A percentile compares a stretch with the other conserved stretches of the same genome.
These are phyloP conservation scores for Rubroboletus pulcherrimus DNA, from an alignment of 768 basidiomycete genomes.

Conservation along the genomic window DNA sequence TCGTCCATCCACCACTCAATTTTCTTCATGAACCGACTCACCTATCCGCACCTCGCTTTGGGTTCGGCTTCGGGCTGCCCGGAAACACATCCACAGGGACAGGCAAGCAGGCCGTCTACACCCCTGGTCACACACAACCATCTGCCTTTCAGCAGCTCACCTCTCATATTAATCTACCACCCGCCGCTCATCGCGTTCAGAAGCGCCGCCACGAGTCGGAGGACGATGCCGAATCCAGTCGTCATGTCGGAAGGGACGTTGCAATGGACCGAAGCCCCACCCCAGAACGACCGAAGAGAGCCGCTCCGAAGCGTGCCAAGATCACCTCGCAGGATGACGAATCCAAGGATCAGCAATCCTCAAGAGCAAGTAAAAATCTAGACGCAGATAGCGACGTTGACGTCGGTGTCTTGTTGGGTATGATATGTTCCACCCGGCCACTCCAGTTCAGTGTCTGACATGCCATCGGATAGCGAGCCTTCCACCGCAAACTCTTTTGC, in stretches of 20 bases:
- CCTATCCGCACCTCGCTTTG: slow-evolving; percentile 62
- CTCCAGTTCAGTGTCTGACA: slow-evolving; percentile 6
- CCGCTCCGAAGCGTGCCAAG: slow-evolving; percentile 60
- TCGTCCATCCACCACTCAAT: slow-evolving; percentile 61
- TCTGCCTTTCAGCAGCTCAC: slow-evolving; percentile 53
- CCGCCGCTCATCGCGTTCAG: slow-evolving; percentile 40
- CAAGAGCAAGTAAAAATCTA: slow-evolving; percentile 48
- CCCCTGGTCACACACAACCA: slow-evolving; percentile 39
- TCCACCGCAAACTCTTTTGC: slow-evolving; percentile 72
- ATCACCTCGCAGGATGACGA: slow-evolving; percentile 23
- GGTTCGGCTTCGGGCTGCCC: slow-evolving; percentile 68
- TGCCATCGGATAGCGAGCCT: slow-evolving; percentile 56
- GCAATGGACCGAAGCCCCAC: slow-evolving; percentile 86
- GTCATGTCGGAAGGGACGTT: slow-evolving; percentile 45
- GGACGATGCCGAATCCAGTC: slow-evolving; percentile 52
- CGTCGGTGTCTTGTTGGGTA: slow-evolving; percentile 78
- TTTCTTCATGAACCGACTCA: slow-evolving; percentile 57
- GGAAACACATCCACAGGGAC: slow-evolving; percentile 40
- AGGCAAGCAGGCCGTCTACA: slow-evolving; percentile 44
- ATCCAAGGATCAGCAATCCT: slow-evolving; percentile 38
- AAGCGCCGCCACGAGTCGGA: slow-evolving; percentile 70
- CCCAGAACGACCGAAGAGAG: slow-evolving; percentile 71
- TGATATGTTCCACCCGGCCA: slow-evolving; percentile 22
- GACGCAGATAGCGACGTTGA: slow-evolving; percentile 49
- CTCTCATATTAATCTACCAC: slow-evolving; percentile 45